Base-by-base conservation (phyloP, 2,329 filamentous ascomycete species). In the Trichophyton benhamiae region DNA sequence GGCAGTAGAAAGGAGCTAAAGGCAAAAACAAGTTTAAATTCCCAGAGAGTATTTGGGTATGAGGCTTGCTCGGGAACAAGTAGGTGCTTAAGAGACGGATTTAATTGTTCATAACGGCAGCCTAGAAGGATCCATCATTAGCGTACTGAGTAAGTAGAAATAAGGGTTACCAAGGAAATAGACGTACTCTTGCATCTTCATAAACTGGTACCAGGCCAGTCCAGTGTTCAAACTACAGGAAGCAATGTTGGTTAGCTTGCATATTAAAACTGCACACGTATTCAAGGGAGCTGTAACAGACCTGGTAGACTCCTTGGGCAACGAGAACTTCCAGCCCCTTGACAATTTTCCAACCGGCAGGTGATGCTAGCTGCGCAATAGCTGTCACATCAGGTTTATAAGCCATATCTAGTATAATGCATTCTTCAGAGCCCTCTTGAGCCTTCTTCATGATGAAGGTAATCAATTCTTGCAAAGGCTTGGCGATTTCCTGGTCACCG, bases 341-440 rank as follows among this genome's bases (percentile, higher is more conserved):
- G 64, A 97, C 87, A 1, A 87, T 90, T 61, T 77, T 81, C 94
- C 94, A 99, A 2, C 87, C 86, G 11, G 83, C 82, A 66, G 87
- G 82, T 67, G 85, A 80, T 1, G 91, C 92, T 71, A 96, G 77
- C 71, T 88, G 82, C 85, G 97, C 96, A 66, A 96, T 75, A 6
- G 87, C 83, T 3, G 94, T 99, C 59, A 88, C 82, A 0, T 82
- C 79, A 20, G 94, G 94, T 74, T 92, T 95, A 75, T 99, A 99
- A 1, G 94, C 92, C 91, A 99, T 96, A 74, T 99, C 94, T 2
- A 97, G 76, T 63, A 97, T 75, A 11, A 94, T 82, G 20, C 82
- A 81, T 65, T 58, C 71, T 63, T 68, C 65, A 67, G 71, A 63
- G 62, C 77, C 75, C n/a, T 63, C 44, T 25, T 57, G 59, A 6